Base-by-base conservation (phyloP, 1,139 yeast genomes). In the Zygoascus meyerae region DNA sequence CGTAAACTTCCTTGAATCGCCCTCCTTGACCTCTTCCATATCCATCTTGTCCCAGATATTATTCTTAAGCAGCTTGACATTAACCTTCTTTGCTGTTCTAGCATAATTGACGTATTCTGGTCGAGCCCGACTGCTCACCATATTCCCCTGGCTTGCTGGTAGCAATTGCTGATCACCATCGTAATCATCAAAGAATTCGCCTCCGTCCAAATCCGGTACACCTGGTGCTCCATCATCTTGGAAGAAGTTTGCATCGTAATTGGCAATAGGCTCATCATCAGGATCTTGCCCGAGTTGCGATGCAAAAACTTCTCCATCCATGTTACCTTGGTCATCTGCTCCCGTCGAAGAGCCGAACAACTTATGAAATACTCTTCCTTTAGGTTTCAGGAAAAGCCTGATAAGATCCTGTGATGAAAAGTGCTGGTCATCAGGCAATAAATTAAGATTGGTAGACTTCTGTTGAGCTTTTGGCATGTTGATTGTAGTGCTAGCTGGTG, bases 31-130 rank as follows among this genome's bases (percentile, higher is more conserved):
- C 18, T 44, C 46, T 12, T 50, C 49, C 41, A 60, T 48, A 14
- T 59, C 59, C 40, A 71, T 53, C 0, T 79, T 75, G 32, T 73
- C 73, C 97, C 97, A 92, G 39, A 92, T 62, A 59, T 87, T 87
- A 52, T 85, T 86, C 66, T 92, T 92, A 50, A 92, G 71, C 34
- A 75, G 69, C 56, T 79, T 79, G 39, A 92, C 85, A 62, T 92
- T 95, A 15, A 92, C 95, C 55, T 83, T 76, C 63, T 89, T 90
- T 2, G 97, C 92, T 2, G 81, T 79, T 47, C 84, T 73, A 1
- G 97, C 86, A 58, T 82, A 89, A 52, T 76, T 80, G 42, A 89
- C 81, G 54, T 78, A 78, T 44, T 81, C 86, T 1, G 83, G 79
- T 48, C 84, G 69, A 11, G 59, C 56, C 10, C 55, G 45, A 30